phyloP scores from a whole-genome alignment of 106 monocot species.

The Alisma plantagoaquatica region DNA sequence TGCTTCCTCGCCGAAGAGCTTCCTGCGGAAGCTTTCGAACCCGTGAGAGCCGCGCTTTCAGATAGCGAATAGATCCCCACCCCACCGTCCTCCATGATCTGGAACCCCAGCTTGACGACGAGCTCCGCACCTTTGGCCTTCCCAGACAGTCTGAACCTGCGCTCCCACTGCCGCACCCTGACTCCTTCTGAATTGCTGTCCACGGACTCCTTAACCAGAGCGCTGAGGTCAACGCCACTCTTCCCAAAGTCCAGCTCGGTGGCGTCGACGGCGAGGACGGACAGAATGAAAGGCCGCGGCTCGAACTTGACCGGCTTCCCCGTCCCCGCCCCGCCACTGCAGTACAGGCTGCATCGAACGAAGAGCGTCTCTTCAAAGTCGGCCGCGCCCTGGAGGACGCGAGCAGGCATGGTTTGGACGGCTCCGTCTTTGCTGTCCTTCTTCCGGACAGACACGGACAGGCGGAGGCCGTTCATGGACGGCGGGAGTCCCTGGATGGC shows the following conservation, averaged over 20 bases:
- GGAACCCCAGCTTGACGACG: constrained; percentile 68
- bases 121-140: constrained; percentile 87
- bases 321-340: constrained; percentile 45
- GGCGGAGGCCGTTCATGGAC: constrained; percentile 90
- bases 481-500: constrained; percentile 51
- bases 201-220: constrained; percentile 71
- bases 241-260: constrained; percentile 74
- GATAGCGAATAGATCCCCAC: constrained; percentile 46
- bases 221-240: constrained; percentile 51
- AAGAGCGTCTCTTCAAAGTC: constrained; percentile 91
- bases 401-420: constrained; percentile 83
- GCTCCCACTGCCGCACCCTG: constrained; percentile 65
- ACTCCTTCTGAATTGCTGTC: constrained; percentile 51
- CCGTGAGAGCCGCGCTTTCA: neutral
- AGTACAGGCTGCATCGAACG: constrained; percentile 72
- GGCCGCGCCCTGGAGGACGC: constrained; percentile 59
- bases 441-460: constrained; percentile 66
- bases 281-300: constrained; percentile 48
- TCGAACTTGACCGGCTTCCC: constrained; percentile 71
- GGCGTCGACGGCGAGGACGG: constrained; percentile 57
- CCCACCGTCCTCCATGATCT: constrained; percentile 90
- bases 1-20: constrained; percentile 36
- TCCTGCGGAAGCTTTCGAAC: constrained; percentile 1
- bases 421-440: constrained; percentile 79
- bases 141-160: constrained; percentile 43